Conservation (phyloP, 2,329 filamentous ascomycete species). For the Cercospora brassicicola region DNA sequence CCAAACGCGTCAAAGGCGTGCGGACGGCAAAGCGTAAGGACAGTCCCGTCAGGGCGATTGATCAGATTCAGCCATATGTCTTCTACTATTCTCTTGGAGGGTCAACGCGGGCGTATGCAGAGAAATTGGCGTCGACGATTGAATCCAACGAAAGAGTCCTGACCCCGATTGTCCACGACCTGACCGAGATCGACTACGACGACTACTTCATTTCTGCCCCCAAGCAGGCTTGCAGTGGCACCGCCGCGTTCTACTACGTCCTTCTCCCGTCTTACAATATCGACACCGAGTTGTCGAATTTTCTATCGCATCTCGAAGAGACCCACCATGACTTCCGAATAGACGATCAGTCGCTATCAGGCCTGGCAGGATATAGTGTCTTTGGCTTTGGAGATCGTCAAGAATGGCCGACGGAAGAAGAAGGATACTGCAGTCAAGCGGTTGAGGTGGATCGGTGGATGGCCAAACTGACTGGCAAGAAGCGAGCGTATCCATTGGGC, state of each 20-base stretch:
- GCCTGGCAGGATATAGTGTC: slow-evolving; percentile 80
- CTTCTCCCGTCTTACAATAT: slow-evolving; percentile 92
- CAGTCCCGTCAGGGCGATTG: slow-evolving; percentile 11
- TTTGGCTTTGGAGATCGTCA: slow-evolving; percentile 92
- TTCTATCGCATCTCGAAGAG: slow-evolving; percentile 82
- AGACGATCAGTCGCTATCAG: slow-evolving; percentile 77
- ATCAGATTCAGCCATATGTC: slow-evolving; percentile 65
- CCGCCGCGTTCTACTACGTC: slow-evolving; percentile 74
- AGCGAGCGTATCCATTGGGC: slow-evolving; percentile 84
- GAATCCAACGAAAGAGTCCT: slow-evolving; percentile 45
- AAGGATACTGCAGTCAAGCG: slow-evolving; percentile 91
- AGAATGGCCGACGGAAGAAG: slow-evolving; percentile 85
- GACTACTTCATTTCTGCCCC: slow-evolving; percentile 84
- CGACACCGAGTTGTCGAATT: slow-evolving; percentile 83
- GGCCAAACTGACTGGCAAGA: slow-evolving; percentile 85
- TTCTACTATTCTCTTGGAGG: slow-evolving; percentile 91
- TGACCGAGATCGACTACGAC: slow-evolving; percentile 86
- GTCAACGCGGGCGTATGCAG: slow-evolving; percentile 73
- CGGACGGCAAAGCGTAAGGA: slow-evolving; percentile 28
- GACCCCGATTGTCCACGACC: slow-evolving; percentile 68
- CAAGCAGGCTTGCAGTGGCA: slow-evolving; percentile 61
- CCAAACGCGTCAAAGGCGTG: slow-evolving; percentile 36
- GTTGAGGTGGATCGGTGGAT: slow-evolving; percentile 92
- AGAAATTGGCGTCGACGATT: slow-evolving; percentile 60
- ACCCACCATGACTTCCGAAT: slow-evolving; percentile 97